Evolutionary conservation across 805 yeast species (phyloP).

Genomic region (Lipomyces oligophaga): DNA sequence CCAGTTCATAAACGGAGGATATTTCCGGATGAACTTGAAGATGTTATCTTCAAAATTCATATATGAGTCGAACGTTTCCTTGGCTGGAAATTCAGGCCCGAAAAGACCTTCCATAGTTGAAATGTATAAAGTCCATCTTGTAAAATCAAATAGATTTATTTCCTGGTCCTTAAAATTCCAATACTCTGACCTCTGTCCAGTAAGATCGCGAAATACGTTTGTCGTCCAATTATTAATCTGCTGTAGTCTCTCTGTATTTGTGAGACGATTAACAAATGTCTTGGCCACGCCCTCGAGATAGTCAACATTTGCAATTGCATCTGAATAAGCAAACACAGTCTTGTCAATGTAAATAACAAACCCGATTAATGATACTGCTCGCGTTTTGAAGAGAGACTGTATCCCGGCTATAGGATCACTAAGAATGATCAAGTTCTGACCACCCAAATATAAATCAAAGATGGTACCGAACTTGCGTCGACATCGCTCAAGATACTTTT

Average conservation of each 20-base stretch:
- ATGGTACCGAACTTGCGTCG: slow-evolving; percentile 11
- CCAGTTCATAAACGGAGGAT: slow-evolving; percentile 14
- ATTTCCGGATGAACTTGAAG: slow-evolving; percentile 9
- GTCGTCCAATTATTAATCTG: slow-evolving; percentile 1
- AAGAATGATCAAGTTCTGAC: slow-evolving; percentile 14
- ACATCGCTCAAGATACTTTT: slow-evolving; percentile 1
- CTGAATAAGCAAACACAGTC: slow-evolving; percentile 5
- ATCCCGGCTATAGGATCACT: slow-evolving; percentile 20
- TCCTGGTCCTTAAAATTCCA: not conserved
- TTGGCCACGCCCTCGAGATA: slow-evolving; percentile 3
- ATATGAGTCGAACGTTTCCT: slow-evolving; percentile 6
- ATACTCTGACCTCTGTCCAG: not conserved
- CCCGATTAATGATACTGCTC: not conserved
- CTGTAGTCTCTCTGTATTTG: not conserved
- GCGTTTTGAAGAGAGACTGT: not conserved
- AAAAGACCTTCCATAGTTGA: slow-evolving; percentile 17
- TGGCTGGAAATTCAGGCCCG: slow-evolving; percentile 20
- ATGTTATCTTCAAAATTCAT: slow-evolving; percentile 18
- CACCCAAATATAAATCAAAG: slow-evolving; percentile 14
- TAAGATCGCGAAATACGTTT: not conserved
- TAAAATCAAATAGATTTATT: slow-evolving; percentile 3
- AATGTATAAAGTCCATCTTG: slow-evolving; percentile 5
- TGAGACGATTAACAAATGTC: slow-evolving; percentile 1
- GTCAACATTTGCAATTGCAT: not conserved
- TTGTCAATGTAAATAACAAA: slow-evolving; percentile 4